These are phyloP conservation scores for Colletotrichum salicis DNA, from an alignment of 2,329 filamentous ascomycete genomes.

Conservation along the genomic window DNA sequence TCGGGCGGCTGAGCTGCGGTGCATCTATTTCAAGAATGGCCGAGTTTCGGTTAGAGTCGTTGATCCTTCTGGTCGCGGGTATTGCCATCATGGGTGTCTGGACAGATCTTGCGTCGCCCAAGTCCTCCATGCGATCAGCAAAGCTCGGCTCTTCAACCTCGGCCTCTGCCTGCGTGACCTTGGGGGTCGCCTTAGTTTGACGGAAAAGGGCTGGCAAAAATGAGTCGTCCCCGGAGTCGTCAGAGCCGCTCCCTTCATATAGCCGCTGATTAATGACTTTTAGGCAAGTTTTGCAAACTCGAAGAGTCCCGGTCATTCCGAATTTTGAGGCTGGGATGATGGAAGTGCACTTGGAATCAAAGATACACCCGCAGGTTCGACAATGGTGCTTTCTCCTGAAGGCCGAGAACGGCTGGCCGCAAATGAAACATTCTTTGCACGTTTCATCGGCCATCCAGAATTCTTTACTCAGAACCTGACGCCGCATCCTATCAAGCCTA, in stretches of 20 bases:
- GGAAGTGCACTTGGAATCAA: constrained; percentile 94
- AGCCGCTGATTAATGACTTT: constrained; percentile 85
- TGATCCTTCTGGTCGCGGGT: constrained; percentile 71
- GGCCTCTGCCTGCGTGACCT: constrained; percentile 48
- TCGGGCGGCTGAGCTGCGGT: constrained; percentile 86
- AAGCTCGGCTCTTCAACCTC: constrained; percentile 53
- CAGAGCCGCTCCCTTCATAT: constrained; percentile 86
- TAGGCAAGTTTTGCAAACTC: constrained; percentile 94
- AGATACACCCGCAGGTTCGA: constrained; percentile 96
- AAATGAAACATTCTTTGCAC: constrained; percentile 95
- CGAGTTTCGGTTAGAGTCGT: constrained; percentile 85
- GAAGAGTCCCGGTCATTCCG: constrained; percentile 83
- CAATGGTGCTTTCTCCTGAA: constrained; percentile 98
- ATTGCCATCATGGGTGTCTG: constrained; percentile 79
- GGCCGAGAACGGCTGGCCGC: constrained; percentile 88
- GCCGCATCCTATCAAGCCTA: constrained; percentile 77
- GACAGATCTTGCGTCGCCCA: constrained; percentile 63
- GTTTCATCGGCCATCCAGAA: constrained; percentile 99
- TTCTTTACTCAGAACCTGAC: constrained; percentile 90
- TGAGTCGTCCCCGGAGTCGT: constrained; percentile 84
- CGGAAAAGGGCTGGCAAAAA: constrained; percentile 74
- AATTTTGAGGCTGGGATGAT: constrained; percentile 90
- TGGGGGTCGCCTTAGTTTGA: constrained; percentile 55
- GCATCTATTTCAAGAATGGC: constrained; percentile 90
- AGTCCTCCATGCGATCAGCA: constrained; percentile 54